Conservation (phyloP, 345 rosid species). For the Triadica sebifera region DNA sequence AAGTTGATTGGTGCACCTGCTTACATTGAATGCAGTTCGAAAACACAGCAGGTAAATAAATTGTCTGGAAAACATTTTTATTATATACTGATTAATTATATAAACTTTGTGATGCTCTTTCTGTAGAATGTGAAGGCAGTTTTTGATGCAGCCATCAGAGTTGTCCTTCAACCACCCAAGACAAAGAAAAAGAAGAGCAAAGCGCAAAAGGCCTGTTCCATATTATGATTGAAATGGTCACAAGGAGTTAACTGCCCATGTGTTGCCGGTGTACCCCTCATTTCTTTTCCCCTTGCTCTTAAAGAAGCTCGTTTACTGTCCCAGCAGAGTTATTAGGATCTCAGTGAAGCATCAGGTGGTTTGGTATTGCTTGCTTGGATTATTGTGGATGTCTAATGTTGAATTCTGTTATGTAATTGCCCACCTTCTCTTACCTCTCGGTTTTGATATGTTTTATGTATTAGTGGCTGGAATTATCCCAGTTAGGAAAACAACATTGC, state of each 20-base stretch:
- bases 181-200: slow-evolving; percentile 81
- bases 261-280: slow-evolving; percentile 5
- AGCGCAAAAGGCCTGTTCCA: slow-evolving; percentile 71
- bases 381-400: slow-evolving; percentile 31
- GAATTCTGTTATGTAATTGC: slow-evolving; percentile 20
- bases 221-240: slow-evolving; percentile 49
- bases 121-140: slow-evolving; percentile 83
- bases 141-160: slow-evolving; percentile 79
- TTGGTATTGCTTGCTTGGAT: slow-evolving; percentile 34
- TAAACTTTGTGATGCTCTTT: not conserved
- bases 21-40: slow-evolving; percentile 93
- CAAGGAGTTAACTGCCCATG: slow-evolving; percentile 19
- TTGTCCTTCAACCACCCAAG: slow-evolving; percentile 84
- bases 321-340: slow-evolving; percentile 26
- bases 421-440: slow-evolving; percentile 17
- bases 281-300: slow-evolving; percentile 25
- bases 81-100: not conserved
- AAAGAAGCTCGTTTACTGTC: slow-evolving; percentile 30
- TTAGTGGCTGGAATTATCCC: slow-evolving; percentile 27
- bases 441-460: slow-evolving; percentile 36
- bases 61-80: not conserved
- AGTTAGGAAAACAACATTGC: slow-evolving; percentile 21
- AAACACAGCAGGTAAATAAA: slow-evolving; percentile 73
- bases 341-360: slow-evolving; percentile 32
- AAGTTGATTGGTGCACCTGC: slow-evolving; percentile 81